Base-by-base conservation (phyloP, 129 eudicot genomes). In the Silybum marianum region DNA sequence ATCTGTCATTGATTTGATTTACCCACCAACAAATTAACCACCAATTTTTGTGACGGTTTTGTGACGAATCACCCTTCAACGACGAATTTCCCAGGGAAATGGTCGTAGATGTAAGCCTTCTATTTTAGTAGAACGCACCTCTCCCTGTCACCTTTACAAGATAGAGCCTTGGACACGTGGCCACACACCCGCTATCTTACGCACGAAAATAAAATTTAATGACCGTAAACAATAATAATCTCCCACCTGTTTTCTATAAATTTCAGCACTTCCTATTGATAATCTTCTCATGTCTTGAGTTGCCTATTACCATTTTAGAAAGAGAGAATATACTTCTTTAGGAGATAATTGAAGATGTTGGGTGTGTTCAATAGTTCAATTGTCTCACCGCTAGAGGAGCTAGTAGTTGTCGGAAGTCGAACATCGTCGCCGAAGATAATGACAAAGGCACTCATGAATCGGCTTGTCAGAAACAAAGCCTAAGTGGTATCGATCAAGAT, bases 311-410 rank as follows among this genome's bases (percentile, higher is more conserved):
- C 46, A 14, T n/a, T 72, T 22, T 24, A 9, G 1, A 14, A 16
- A 48, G 24, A 40, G n/a, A 2, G 62, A 26, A 32, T 4, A 63
- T 72, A 5, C 7, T 65, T 24, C 51, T 19, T 0, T 40, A 6
- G 69, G 11, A 24, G 26, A n/a, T 66, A 58, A 8, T n/a, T 82
- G 12, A 40, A 79, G 46, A 95, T 95, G 99, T 85, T 95, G 81
- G 97, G 97, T 6, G 89, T 95, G 14, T 90, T 92, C 42, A 90
- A 93, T 81, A 88, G 91, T 82, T 86, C 97, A 34, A 90, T 95
- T 13, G 84, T 95, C 42, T 90, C 97, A 2, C 97, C 99, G 58
- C 97, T 97, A 85, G 94, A 92, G 77, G 99, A 92, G 90, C 87
- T 95, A 71, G 99, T 95, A 82, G 97, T 91, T 0, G 97, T 97